Percentiles rank a stretch among this genome's conserved stretches.
Evolutionary conservation across 208 protist species (phyloP).

Genomic region (Angomonas deanei): DNA sequence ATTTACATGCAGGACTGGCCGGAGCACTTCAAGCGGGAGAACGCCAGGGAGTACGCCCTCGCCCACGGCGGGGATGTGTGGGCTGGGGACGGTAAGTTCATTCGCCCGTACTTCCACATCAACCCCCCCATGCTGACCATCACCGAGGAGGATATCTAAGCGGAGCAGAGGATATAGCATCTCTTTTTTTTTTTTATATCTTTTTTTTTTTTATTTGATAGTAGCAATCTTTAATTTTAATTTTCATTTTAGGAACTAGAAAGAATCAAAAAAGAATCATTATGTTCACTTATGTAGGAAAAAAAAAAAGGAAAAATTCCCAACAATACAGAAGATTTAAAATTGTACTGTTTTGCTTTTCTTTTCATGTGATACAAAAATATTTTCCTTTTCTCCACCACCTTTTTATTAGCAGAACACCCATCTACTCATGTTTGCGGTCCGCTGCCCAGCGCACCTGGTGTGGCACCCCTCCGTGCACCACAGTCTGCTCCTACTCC

Average conservation of each 20-base stretch:
- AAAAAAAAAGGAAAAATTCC: background rate
- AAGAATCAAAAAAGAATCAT: background rate
- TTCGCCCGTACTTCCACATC: slow-evolving; percentile 85
- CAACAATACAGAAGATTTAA: background rate
- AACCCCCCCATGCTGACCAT: slow-evolving; percentile 87
- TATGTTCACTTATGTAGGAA: no score
- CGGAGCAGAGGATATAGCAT: slow-evolving; percentile 5
- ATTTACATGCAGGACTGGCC: slow-evolving; percentile 72
- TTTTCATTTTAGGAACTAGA: slow-evolving; percentile 5
- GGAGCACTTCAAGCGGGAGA: slow-evolving; percentile 76
- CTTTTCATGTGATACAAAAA: background rate
- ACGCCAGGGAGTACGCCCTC: slow-evolving; percentile 66
- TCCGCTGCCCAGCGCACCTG: slow-evolving; percentile 36
- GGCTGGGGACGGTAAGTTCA: slow-evolving; percentile 82
- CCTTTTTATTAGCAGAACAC: background rate
- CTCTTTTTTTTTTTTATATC: slow-evolving; percentile 4
- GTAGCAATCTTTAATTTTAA: background rate
- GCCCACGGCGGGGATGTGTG: slow-evolving; percentile 74
- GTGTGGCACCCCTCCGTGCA: slow-evolving; percentile 74
- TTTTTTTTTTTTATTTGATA: background rate
- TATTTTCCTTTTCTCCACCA: background rate
- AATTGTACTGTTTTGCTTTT: background rate
- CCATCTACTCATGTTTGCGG: slow-evolving; percentile 37
- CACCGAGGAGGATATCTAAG: slow-evolving; percentile 72
- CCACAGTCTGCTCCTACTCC: slow-evolving; percentile 66